Conservation (phyloP, 1,139 yeast genomes). For the Debaryomyces singareniensis region DNA sequence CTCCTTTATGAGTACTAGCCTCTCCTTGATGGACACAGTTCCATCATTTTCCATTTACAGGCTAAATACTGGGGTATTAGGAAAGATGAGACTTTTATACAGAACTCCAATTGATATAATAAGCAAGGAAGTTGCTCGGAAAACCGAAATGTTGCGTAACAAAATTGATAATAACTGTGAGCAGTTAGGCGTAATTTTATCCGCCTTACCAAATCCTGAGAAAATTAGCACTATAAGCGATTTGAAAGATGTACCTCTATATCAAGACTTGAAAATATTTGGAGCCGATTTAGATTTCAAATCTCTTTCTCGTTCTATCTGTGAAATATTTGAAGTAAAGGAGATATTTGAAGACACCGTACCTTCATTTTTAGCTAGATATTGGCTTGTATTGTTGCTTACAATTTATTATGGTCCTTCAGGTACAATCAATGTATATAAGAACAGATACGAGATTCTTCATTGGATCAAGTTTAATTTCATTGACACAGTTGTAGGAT, state of each 20-base stretch:
- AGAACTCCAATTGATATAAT: constrained; percentile 16
- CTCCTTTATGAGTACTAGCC: constrained; percentile 2
- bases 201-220: constrained; percentile 2
- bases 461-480: constrained; percentile 55
- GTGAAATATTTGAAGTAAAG: background rate
- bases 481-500: constrained; percentile 58
- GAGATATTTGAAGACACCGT: constrained; percentile 6
- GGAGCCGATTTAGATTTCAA: background rate
- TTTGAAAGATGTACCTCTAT: background rate
- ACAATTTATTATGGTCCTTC: constrained; percentile 45
- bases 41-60: constrained; percentile 5
- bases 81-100: constrained; percentile 8
- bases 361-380: constrained; percentile 49
- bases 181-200: constrained; percentile 15
- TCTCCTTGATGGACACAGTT: constrained; percentile 3
- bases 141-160: constrained; percentile 13
- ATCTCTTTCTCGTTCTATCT: background rate
- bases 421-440: constrained; percentile 34
- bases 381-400: constrained; percentile 58
- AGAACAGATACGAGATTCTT: constrained; percentile 45
- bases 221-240: background rate
- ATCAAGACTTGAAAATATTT: background rate
- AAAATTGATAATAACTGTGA: constrained; percentile 16
- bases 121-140: constrained; percentile 16
- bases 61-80: constrained; percentile 2